Percentiles rank a stretch among this genome's conserved stretches.
These are phyloP conservation scores for Blastobotrys peoriensis DNA, from an alignment of 805 yeast genomes.

Conservation along the genomic window DNA sequence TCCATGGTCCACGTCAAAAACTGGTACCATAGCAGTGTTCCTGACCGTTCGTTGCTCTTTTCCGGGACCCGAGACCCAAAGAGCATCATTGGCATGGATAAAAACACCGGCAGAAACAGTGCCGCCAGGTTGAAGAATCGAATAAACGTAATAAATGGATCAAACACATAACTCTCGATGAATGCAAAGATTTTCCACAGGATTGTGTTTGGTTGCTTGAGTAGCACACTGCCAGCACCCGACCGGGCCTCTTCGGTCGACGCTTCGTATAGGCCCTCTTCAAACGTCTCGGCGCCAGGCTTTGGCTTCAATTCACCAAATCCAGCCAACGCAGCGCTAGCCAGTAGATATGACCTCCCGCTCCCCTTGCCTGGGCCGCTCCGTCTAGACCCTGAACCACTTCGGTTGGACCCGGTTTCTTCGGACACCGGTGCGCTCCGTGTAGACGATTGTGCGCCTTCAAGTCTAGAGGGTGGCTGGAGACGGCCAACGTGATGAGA, in stretches of 20 bases:
- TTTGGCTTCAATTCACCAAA: neutral
- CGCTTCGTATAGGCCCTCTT: slow-evolving; percentile 8
- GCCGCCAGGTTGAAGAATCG: slow-evolving; percentile 64
- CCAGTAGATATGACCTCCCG: too few relatives aligned
- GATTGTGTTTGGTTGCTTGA: neutral
- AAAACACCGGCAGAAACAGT: slow-evolving; percentile 64
- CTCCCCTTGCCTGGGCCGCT: too few relatives aligned
- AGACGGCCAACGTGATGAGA: too few relatives aligned
- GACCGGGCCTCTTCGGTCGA: slow-evolving; percentile 6
- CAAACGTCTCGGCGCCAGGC: slow-evolving; percentile 4
- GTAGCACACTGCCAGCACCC: neutral
- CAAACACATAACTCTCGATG: slow-evolving; percentile 39
- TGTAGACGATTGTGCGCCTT: too few relatives aligned
- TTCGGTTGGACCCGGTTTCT: too few relatives aligned
- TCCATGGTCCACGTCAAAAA: slow-evolving; percentile 64
- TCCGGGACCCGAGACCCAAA: slow-evolving; percentile 38
- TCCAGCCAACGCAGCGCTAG: too few relatives aligned
- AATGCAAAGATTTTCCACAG: slow-evolving; percentile 9
- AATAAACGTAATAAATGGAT: slow-evolving; percentile 61
- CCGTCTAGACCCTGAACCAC: too few relatives aligned
- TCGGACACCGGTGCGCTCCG: too few relatives aligned
- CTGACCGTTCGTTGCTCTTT: slow-evolving; percentile 43
- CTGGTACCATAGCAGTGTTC: slow-evolving; percentile 66
- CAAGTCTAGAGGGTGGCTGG: too few relatives aligned
- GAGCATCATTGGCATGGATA: slow-evolving; percentile 53